Conservation (phyloP, 208 protist species). For the Leishmania amazonensis region DNA sequence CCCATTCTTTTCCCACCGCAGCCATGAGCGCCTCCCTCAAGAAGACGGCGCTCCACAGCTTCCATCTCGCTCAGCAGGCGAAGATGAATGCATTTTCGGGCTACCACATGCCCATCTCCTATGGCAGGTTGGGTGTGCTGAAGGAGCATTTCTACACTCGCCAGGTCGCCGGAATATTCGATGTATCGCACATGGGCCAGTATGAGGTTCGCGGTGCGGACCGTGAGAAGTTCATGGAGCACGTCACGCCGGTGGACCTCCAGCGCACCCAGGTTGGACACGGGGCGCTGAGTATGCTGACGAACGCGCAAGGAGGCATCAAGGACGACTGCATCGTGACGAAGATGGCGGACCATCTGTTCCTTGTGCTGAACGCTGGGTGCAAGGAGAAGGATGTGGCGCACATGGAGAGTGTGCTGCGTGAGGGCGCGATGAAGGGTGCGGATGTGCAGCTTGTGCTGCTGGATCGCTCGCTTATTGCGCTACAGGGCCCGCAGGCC, state of each 20-base stretch:
- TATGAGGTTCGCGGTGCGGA: slow-evolving; percentile 91
- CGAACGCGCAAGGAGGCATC: slow-evolving; percentile 94
- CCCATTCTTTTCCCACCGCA: neutral
- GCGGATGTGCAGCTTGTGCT: slow-evolving; percentile 83
- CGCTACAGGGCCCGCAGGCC: slow-evolving; percentile 94
- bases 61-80: slow-evolving; percentile 85
- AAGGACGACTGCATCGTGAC: slow-evolving; percentile 97
- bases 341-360: slow-evolving; percentile 87
- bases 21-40: slow-evolving; percentile 46
- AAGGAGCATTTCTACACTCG: slow-evolving; percentile 93
- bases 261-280: slow-evolving; percentile 35
- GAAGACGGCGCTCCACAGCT: slow-evolving; percentile 82
- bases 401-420: slow-evolving; percentile 59
- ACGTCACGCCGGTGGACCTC: slow-evolving; percentile 88
- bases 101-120: slow-evolving; percentile 97
- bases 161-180: slow-evolving; percentile 92
- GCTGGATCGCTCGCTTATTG: slow-evolving; percentile 82
- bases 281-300: slow-evolving; percentile 89
- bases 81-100: slow-evolving; percentile 96
- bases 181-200: slow-evolving; percentile 98
- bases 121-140: slow-evolving; percentile 80
- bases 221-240: slow-evolving; percentile 93
- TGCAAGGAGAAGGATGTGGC: slow-evolving; percentile 95
- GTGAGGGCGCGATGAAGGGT: slow-evolving; percentile 52
- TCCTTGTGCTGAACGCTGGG: slow-evolving; percentile 97